Evolutionary conservation across 2,329 filamentous ascomycete genomes (phyloP).

Genomic region (Arthroderma uncinatum): DNA sequence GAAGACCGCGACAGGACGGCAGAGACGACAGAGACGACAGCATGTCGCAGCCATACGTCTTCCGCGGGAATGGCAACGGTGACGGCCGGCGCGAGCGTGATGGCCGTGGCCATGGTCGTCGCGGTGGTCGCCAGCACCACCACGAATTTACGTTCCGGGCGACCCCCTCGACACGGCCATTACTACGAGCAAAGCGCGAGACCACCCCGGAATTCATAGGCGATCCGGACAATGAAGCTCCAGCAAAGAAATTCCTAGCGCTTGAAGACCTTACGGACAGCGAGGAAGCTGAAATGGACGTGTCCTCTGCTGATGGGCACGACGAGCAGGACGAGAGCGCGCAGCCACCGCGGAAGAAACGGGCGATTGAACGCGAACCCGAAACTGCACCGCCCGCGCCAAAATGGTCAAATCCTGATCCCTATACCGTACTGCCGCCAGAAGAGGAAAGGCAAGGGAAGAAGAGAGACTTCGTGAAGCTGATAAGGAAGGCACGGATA

Average conservation of each 20-base stretch:
- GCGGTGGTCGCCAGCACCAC: conserved; percentile 13
- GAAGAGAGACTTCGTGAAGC: conserved; percentile 74
- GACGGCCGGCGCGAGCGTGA: conserved; percentile 14
- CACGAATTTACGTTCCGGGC: conserved; percentile 35
- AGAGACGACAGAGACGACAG: neutral
- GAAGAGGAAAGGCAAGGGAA: conserved; percentile 61
- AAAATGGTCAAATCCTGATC: conserved; percentile 93
- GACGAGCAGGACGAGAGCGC: conserved; percentile 19
- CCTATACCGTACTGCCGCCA: conserved; percentile 78
- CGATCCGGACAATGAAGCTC: conserved; percentile 18
- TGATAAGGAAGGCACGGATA: conserved; percentile 82
- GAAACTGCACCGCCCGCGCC: conserved; percentile 36
- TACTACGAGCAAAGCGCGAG: conserved; percentile 27
- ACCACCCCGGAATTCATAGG: conserved; percentile 28
- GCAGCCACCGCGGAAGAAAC: conserved; percentile 31
- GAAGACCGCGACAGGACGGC: neutral
- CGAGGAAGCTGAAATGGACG: conserved; percentile 37
- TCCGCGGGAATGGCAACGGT: conserved; percentile 23
- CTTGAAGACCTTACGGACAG: conserved; percentile 35
- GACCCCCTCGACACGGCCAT: conserved; percentile 28
- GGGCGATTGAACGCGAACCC: conserved; percentile 20
- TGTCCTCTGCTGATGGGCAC: conserved; percentile 29
- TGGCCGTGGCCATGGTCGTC: neutral
- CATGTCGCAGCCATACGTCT: conserved; percentile 12
- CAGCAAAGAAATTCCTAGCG: conserved; percentile 27